A percentile compares a stretch with the other conserved stretches of the same genome.
These are phyloP conservation scores for Stramenopiles sp. DNA, from an alignment of 352 stramenopile species.

Conservation along the genomic window DNA sequence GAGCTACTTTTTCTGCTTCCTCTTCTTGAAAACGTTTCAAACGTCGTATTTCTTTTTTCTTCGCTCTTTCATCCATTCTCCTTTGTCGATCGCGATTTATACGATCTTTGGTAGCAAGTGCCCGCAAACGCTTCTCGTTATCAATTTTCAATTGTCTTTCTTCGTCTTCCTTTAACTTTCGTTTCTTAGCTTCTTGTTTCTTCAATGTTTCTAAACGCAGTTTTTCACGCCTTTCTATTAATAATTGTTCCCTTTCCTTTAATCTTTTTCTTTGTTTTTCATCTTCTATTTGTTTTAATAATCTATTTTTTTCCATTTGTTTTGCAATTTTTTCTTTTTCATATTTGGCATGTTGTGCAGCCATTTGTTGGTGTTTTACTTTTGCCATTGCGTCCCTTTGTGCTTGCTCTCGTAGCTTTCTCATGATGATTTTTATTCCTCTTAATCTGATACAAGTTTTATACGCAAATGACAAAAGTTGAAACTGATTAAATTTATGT, in stretches of 20 bases:
- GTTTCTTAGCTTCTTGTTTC: neutral
- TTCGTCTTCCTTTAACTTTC: neutral
- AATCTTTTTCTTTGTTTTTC: neutral
- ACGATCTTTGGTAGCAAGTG: neutral
- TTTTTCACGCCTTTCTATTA: neutral
- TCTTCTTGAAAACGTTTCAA: neutral
- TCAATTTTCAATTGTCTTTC: neutral
- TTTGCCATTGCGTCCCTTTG: neutral
- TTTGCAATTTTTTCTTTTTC: neutral
- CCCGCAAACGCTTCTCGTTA: neutral
- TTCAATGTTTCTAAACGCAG: neutral
- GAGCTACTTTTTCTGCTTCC: neutral
- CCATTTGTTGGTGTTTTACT: neutral
- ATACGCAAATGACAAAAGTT: neutral
- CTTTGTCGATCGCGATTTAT: neutral
- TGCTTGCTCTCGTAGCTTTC: neutral
- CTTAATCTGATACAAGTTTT: neutral
- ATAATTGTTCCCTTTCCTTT: neutral
- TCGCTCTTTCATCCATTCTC: neutral
- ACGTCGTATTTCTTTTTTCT: neutral
- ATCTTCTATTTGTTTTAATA: neutral
- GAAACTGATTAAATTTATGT: neutral
- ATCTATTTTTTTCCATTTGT: neutral
- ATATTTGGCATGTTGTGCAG: neutral
- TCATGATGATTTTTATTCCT: neutral